Conservation (phyloP, 495 filamentous ascomycete species). For the Hyaloscypha finlandica region DNA sequence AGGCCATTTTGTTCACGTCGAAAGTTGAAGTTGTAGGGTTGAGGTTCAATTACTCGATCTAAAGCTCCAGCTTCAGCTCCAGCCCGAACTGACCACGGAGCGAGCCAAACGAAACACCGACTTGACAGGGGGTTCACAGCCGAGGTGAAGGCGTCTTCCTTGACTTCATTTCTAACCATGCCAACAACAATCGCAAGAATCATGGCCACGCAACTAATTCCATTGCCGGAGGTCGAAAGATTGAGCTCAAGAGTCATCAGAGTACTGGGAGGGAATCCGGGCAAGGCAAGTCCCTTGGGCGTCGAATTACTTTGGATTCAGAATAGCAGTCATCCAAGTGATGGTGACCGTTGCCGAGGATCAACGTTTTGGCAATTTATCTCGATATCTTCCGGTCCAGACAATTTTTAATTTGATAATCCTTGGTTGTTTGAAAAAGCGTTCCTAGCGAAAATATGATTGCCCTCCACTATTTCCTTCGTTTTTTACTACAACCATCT, state of each 20-base stretch:
- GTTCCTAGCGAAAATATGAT: too few species aligned
- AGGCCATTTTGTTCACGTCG: slow-evolving; percentile 23
- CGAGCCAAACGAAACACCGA: not conserved
- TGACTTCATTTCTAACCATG: not conserved
- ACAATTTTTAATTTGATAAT: too few species aligned
- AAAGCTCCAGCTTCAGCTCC: slow-evolving; percentile 2
- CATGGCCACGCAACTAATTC: slow-evolving; percentile 38
- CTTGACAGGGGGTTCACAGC: not conserved
- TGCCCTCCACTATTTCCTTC: not conserved
- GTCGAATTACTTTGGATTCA: too few species aligned
- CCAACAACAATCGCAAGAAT: slow-evolving; percentile 17
- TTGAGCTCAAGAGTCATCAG: slow-evolving; percentile 68
- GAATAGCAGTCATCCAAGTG: too few species aligned
- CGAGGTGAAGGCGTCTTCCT: not conserved
- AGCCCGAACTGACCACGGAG: not conserved
- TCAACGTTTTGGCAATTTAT: too few species aligned
- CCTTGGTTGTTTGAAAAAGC: too few species aligned
- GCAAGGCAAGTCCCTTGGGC: slow-evolving; percentile 55
- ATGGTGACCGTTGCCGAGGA: not conserved
- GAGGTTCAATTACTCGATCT: not conserved
- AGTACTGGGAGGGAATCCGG: slow-evolving; percentile 79
- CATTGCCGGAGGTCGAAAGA: slow-evolving; percentile 65
- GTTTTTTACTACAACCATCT: not conserved
- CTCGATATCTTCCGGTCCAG: too few species aligned
- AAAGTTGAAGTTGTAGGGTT: not conserved